Evolutionary conservation across 2,329 filamentous ascomycete genomes (phyloP).

Genomic region (Penicillium thymicola): DNA sequence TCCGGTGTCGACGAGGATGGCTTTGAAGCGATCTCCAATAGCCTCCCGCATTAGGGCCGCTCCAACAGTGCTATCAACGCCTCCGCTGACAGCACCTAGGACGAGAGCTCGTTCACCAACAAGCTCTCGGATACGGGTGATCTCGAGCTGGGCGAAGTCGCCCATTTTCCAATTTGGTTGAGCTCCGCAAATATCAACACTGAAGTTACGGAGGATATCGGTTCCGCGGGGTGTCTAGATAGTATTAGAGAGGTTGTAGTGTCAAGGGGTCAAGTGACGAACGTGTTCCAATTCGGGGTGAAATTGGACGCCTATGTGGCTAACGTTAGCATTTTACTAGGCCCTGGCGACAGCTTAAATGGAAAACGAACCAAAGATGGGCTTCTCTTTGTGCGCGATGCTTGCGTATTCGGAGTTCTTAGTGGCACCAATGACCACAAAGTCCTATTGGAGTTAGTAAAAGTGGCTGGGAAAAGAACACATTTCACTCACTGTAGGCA

Average conservation of each 20-base stretch:
- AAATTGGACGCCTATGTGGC: constrained; percentile 65
- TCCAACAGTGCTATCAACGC: not conserved
- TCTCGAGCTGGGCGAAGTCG: constrained; percentile 77
- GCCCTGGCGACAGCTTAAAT: not conserved
- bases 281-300: constrained; percentile 72
- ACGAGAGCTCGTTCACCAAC: constrained; percentile 82
- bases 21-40: constrained; percentile 81
- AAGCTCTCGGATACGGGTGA: constrained; percentile 72
- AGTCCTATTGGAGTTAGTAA: constrained; percentile 47
- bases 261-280: not conserved
- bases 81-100: not conserved
- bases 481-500: constrained; percentile 51
- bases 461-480: not conserved
- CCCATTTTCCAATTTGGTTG: constrained; percentile 79
- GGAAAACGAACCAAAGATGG: constrained; percentile 27
- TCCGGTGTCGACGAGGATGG: constrained; percentile 81
- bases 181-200: constrained; percentile 75
- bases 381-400: constrained; percentile 56
- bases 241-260: not conserved
- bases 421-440: constrained; percentile 71
- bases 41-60: constrained; percentile 70
- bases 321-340: constrained; percentile 3
- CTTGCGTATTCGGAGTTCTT: constrained; percentile 74
- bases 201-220: constrained; percentile 76
- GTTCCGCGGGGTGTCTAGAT: constrained; percentile 54